phyloP scores from a whole-genome alignment of 495 filamentous ascomycete species.

The Acidiella bohemica region DNA sequence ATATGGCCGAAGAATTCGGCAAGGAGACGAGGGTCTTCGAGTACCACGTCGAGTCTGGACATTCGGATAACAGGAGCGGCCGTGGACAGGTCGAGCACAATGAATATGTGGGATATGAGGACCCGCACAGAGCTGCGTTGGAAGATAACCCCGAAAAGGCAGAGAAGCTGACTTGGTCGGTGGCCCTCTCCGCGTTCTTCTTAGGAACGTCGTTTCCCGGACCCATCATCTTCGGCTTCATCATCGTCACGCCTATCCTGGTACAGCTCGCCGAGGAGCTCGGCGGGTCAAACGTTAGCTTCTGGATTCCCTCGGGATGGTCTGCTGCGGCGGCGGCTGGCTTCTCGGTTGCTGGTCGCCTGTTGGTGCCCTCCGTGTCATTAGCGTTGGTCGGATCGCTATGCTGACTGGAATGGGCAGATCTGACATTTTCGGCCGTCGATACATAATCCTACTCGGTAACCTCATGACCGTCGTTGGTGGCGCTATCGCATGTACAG shows the following conservation, averaged over 20 bases:
- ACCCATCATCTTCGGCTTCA: conserved; percentile 23
- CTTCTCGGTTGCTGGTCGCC: conserved; percentile 14
- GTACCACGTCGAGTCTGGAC: no score
- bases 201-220: not conserved
- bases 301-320: conserved; percentile 21
- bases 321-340: conserved; percentile 16
- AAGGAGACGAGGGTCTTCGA: no score
- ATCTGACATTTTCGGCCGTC: not conserved
- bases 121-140: conserved; percentile 20
- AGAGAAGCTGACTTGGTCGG: conserved; percentile 19
- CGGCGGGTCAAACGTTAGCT: conserved; percentile 13
- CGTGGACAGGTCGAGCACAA: no score
- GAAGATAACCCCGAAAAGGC: conserved; percentile 21
- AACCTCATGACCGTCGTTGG: conserved; percentile 10
- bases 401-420: not conserved
- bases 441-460: conserved; percentile 11
- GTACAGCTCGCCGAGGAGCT: conserved; percentile 18
- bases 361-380: no score
- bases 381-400: not conserved
- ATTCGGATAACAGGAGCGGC: no score
- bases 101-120: conserved; percentile 15
- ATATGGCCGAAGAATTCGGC: no score
- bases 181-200: conserved; percentile 28
- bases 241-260: conserved; percentile 19
- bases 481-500: conserved; percentile 15